Evolutionary conservation across 306 rosid genomes (phyloP).

Genomic region (Malus sylvestris): DNA sequence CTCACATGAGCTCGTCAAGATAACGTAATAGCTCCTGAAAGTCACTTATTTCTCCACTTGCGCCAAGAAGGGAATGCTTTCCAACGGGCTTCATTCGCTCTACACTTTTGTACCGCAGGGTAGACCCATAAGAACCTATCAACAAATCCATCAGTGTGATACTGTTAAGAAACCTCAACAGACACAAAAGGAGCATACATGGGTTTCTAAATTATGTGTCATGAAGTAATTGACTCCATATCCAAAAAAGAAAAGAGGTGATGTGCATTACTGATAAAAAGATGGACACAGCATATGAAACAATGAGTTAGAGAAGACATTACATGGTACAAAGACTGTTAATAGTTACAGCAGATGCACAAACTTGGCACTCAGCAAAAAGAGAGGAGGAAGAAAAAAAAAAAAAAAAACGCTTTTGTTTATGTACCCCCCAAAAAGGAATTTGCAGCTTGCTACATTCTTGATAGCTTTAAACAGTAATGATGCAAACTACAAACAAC

Average conservation of each 20-base stretch:
- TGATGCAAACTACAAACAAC: not conserved
- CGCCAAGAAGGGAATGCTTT: conserved; percentile 88
- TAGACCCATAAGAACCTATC: conserved; percentile 90
- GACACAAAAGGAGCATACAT: not conserved
- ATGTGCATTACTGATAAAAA: not conserved
- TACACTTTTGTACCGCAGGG: conserved; percentile 84
- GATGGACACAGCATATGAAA: not conserved
- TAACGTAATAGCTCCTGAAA: conserved; percentile 72
- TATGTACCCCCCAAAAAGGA: not conserved
- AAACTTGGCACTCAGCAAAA: not conserved
- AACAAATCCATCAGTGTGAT: conserved; percentile 6
- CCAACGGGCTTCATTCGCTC: conserved; percentile 81
- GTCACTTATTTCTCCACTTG: conserved; percentile 94
- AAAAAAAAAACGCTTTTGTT: not conserved
- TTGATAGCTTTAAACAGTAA: not conserved
- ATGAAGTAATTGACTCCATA: not conserved
- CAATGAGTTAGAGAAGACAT: not conserved
- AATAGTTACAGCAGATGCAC: not conserved
- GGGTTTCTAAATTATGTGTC: not conserved
- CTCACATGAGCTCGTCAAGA: conserved; percentile 88
- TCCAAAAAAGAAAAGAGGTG: not conserved
- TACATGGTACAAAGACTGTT: not conserved
- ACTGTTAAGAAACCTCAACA: not conserved
- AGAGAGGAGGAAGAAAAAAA: not conserved
- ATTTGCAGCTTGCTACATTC: not conserved